These are phyloP conservation scores for Ustilago xerochloae DNA, from an alignment of 1,284 basidiomycete genomes.

Conservation along the genomic window DNA sequence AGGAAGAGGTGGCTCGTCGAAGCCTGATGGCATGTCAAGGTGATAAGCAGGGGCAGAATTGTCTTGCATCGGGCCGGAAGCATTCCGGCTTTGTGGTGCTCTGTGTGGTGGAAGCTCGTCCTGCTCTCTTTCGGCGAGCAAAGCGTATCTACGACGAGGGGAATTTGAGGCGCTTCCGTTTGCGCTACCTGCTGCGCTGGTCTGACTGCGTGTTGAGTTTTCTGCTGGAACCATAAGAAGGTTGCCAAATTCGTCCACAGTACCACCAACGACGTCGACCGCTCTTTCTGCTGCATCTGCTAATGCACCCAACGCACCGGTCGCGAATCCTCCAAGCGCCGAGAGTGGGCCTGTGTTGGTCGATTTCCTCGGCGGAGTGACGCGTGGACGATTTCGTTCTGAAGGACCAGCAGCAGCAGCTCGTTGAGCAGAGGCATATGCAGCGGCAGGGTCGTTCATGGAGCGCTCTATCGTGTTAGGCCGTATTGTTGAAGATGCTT, in stretches of 20 bases:
- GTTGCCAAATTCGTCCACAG: conserved; percentile 48
- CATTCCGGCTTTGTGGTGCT: background rate
- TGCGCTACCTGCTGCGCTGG: background rate
- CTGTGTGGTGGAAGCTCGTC: background rate
- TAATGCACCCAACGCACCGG: conserved; percentile 40
- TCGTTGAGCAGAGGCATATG: background rate
- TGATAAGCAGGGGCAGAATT: conserved; percentile 16
- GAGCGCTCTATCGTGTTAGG: background rate
- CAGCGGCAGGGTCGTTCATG: background rate
- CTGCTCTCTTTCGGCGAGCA: conserved; percentile 23
- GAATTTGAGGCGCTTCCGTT: conserved; percentile 17
- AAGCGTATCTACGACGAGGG: conserved; percentile 23
- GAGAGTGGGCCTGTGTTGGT: conserved; percentile 33
- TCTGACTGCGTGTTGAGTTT: conserved; percentile 9
- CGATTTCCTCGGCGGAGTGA: conserved; percentile 34
- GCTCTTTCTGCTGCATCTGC: conserved; percentile 45
- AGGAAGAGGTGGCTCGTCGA: conserved; percentile 37
- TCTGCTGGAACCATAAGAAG: conserved; percentile 41
- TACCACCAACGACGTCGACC: conserved; percentile 48
- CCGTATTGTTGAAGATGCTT: background rate
- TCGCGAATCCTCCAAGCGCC: conserved; percentile 46
- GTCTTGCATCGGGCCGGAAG: background rate
- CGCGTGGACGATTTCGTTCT: conserved; percentile 10
- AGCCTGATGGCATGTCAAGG: conserved; percentile 34
- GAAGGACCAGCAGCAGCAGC: background rate